phyloP scores from a whole-genome alignment of 2,329 filamentous ascomycete species.

The Epichloe aotearoae region DNA sequence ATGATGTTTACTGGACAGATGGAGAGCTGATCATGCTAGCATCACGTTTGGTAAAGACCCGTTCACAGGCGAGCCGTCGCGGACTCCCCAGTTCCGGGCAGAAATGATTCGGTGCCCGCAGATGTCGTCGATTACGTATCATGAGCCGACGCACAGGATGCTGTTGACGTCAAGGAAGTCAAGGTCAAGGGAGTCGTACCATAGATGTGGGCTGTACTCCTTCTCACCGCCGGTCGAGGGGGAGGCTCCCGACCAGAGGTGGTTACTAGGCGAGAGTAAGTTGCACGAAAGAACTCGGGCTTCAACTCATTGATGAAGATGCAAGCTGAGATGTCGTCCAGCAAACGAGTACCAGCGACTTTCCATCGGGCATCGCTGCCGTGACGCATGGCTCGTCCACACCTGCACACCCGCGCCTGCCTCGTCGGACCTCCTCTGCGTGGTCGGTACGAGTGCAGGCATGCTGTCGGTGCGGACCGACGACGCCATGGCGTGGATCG shows the following conservation, averaged over 20 bases:
- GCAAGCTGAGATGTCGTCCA: slow-evolving; percentile 5
- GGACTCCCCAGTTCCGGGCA: slow-evolving; percentile 9
- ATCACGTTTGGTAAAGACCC: slow-evolving; percentile 5
- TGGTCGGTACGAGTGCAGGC: slow-evolving; percentile 35
- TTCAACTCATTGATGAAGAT: too few relatives aligned
- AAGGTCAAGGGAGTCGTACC: slow-evolving; percentile 19
- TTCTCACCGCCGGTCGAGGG: slow-evolving; percentile 22
- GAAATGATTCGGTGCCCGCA: slow-evolving; percentile 26
- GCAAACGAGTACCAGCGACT: slow-evolving; percentile 21
- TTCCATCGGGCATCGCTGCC: slow-evolving; percentile 14
- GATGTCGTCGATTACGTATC: slow-evolving; percentile 35
- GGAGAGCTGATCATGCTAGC: slow-evolving; percentile 1
- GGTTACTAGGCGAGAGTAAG: slow-evolving; percentile 26
- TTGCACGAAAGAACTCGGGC: neutral
- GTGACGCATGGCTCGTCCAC: slow-evolving; percentile 22
- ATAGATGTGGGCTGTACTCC: slow-evolving; percentile 20
- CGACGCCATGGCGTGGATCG: slow-evolving; percentile 21
- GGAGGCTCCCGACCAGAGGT: slow-evolving; percentile 15
- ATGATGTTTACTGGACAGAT: neutral
- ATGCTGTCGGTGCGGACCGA: slow-evolving; percentile 25
- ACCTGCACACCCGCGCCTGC: slow-evolving; percentile 29
- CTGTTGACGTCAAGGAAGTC: slow-evolving; percentile 28
- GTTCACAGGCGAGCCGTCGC: slow-evolving; percentile 1
- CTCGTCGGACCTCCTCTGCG: slow-evolving; percentile 27
- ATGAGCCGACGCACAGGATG: slow-evolving; percentile 26